phyloP scores from a whole-genome alignment of 169 alveolate genomes.

The Eimeria necatrix region DNA sequence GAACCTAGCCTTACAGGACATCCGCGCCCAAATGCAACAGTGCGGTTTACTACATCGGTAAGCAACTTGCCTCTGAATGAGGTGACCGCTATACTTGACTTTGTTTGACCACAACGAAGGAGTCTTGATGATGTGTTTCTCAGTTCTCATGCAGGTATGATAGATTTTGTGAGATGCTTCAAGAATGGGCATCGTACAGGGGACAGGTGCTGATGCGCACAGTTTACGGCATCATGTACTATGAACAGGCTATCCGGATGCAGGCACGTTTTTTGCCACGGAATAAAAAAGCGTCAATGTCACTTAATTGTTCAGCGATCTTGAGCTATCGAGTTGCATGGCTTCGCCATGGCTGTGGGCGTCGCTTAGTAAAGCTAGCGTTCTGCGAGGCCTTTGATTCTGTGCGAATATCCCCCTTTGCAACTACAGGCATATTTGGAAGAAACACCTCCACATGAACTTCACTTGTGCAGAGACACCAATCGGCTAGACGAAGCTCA shows the following conservation, averaged over 20 bases:
- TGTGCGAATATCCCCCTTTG: neutral
- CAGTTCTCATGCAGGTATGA: conserved; percentile 45
- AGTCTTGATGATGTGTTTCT: neutral
- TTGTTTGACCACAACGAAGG: neutral
- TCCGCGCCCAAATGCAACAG: conserved; percentile 75
- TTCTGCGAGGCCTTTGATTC: neutral
- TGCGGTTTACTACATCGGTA: conserved; percentile 76
- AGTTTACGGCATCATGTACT: conserved; percentile 78
- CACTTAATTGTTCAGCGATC: no score
- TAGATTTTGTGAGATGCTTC: conserved; percentile 75
- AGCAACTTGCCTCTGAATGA: neutral
- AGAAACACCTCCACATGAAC: conserved; percentile 44
- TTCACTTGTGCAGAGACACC: conserved; percentile 76
- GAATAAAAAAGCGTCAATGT: neutral
- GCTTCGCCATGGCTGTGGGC: no score
- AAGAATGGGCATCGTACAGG: conserved; percentile 81
- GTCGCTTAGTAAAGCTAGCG: no score
- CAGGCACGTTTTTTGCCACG: conserved; percentile 68
- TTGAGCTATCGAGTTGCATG: no score
- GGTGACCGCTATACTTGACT: neutral
- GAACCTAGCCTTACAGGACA: conserved; percentile 49
- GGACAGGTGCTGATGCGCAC: conserved; percentile 81
- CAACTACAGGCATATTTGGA: conserved; percentile 71
- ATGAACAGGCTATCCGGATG: conserved; percentile 79
- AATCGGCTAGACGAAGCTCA: conserved; percentile 68